Evolutionary conservation across 176 grass and related monocot species (phyloP).

Genomic region (Oryza officinalis): DNA sequence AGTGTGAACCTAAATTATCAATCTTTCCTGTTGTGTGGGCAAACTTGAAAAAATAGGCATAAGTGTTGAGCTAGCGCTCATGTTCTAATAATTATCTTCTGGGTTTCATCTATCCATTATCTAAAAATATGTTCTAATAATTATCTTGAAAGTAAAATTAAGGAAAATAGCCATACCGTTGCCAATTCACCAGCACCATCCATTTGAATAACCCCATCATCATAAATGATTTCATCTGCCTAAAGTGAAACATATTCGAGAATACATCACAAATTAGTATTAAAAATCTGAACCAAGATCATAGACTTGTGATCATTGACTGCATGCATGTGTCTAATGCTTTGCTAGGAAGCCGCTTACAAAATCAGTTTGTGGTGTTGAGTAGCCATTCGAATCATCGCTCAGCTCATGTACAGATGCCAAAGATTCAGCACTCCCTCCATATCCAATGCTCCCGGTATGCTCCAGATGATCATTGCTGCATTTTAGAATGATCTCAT

Average conservation of each 20-base stretch:
- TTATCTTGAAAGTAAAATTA: neutral
- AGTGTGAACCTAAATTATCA: neutral
- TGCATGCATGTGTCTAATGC: neutral
- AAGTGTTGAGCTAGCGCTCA: neutral
- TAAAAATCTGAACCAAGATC: conserved; percentile 6
- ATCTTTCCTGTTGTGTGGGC: neutral
- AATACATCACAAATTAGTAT: neutral
- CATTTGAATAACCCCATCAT: conserved; percentile 18
- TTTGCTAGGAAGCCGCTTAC: conserved; percentile 31
- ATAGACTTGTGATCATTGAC: conserved; percentile 5
- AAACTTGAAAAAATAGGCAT: conserved; percentile 9
- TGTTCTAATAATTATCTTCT: neutral
- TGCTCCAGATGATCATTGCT: conserved; percentile 42
- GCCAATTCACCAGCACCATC: conserved; percentile 30
- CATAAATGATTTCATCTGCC: conserved; percentile 30
- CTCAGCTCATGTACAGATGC: conserved; percentile 44
- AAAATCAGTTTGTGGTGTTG: conserved; percentile 43
- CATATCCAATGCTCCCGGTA: conserved; percentile 36
- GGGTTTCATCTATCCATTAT: too few species aligned
- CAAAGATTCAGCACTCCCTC: conserved; percentile 34
- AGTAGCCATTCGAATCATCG: conserved; percentile 36
- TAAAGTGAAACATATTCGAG: conserved; percentile 38
- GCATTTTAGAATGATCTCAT: conserved; percentile 25
- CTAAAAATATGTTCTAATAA: neutral
- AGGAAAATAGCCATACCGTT: conserved; percentile 20